Percentiles rank a stretch among this genome's conserved stretches.
These are phyloP conservation scores for Ustilago loliicola DNA, from an alignment of 1,284 basidiomycete genomes.

Conservation along the genomic window DNA sequence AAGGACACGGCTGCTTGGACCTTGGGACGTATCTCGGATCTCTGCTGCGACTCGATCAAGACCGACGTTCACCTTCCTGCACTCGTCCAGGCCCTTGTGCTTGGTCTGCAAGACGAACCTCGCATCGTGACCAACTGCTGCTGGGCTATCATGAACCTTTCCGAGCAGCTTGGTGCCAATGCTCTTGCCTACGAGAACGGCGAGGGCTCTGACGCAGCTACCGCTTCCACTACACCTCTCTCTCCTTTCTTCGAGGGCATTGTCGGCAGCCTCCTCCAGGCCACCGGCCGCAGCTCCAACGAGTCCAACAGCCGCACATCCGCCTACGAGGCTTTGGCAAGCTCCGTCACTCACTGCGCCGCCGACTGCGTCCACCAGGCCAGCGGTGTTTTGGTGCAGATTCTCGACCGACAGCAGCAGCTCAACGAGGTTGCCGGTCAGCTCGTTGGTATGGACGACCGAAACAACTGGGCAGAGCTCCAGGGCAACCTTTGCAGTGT, in stretches of 20 bases:
- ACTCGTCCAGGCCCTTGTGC: slow-evolving; percentile 85
- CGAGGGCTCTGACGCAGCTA: slow-evolving; percentile 73
- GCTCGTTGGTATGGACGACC: slow-evolving; percentile 93
- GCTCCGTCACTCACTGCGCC: slow-evolving; percentile 85
- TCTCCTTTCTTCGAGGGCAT: slow-evolving; percentile 88
- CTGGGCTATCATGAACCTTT: slow-evolving; percentile 94
- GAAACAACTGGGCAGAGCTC: slow-evolving; percentile 98
- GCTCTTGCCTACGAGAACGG: slow-evolving; percentile 71
- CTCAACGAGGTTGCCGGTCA: slow-evolving; percentile 81
- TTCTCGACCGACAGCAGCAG: slow-evolving; percentile 89
- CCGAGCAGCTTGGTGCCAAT: slow-evolving; percentile 63
- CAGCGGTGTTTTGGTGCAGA: slow-evolving; percentile 83
- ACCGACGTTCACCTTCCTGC: slow-evolving; percentile 88
- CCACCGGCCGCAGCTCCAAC: slow-evolving; percentile 78
- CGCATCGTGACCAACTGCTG: slow-evolving; percentile 94
- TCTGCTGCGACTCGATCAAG: slow-evolving; percentile 87
- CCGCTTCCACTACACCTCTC: slow-evolving; percentile 74
- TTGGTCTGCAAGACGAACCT: slow-evolving; percentile 83
- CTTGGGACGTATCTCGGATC: slow-evolving; percentile 92
- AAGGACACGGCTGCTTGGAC: slow-evolving; percentile 99
- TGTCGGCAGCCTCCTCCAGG: slow-evolving; percentile 59
- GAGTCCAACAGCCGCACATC: slow-evolving; percentile 94
- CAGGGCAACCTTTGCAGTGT: slow-evolving; percentile 92
- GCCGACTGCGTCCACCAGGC: slow-evolving; percentile 85
- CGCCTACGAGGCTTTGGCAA: slow-evolving; percentile 94